These are phyloP conservation scores for Vitis labrusca DNA, from an alignment of 164 flowering plant species.

Conservation along the genomic window DNA sequence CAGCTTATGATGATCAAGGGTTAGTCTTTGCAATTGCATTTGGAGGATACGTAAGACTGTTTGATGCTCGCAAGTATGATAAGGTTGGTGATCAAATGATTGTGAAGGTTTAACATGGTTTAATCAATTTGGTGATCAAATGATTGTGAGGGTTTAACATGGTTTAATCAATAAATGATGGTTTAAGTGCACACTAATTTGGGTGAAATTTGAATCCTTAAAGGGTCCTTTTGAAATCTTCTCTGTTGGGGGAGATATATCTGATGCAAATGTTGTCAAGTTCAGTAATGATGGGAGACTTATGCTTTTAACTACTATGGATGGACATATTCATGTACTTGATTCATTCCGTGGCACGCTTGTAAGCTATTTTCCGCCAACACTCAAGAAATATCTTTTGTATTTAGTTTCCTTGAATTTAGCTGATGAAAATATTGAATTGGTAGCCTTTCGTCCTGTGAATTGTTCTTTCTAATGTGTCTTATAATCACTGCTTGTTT, in stretches of 20 bases:
- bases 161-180: conserved; percentile 3
- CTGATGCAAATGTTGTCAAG: conserved; percentile 92
- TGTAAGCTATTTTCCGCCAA: conserved; percentile 41
- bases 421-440: background rate
- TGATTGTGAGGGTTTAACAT: background rate
- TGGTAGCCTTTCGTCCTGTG: background rate
- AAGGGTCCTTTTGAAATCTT: conserved; percentile 98
- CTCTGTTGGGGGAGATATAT: conserved; percentile 85
- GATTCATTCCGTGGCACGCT: conserved; percentile 94
- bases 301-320: conserved; percentile 82
- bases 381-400: background rate
- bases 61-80: conserved; percentile 91
- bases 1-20: conserved; percentile 96
- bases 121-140: conserved; percentile 16
- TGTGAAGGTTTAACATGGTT: background rate
- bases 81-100: conserved; percentile 48
- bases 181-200: conserved; percentile 1
- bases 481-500: conserved; percentile 9
- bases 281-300: conserved; percentile 97
- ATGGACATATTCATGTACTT: conserved; percentile 86
- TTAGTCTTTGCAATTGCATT: conserved; percentile 90
- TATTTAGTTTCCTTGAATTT: background rate
- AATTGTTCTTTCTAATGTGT: conserved; percentile 3
- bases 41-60: conserved; percentile 92
- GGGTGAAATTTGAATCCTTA: conserved; percentile 5